Evolutionary conservation across 257 asterid genomes (phyloP).

Genomic region (Solanum corneliomulleri): DNA sequence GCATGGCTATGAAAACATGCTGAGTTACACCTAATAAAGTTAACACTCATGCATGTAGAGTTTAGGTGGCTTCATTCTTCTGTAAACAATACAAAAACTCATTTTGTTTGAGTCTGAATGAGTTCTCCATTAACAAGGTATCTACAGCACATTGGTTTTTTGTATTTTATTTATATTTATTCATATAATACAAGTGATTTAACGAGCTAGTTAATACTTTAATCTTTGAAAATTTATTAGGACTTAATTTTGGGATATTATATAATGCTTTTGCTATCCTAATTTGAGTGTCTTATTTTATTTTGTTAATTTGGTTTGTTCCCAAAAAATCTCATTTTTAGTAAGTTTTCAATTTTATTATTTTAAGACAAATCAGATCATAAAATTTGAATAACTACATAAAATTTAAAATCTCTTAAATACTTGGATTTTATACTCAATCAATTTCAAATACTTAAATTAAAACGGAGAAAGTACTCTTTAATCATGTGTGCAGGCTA

Average conservation of each 20-base stretch:
- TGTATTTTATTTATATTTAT: not conserved
- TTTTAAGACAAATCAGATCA: too few relatives aligned
- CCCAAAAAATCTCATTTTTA: not conserved
- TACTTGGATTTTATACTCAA: too few relatives aligned
- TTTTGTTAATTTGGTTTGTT: not conserved
- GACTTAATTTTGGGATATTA: not conserved
- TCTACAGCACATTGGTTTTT: not conserved
- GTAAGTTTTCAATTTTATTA: too few relatives aligned
- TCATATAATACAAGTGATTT: not conserved
- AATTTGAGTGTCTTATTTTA: too few relatives aligned
- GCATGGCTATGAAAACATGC: conserved; percentile 3
- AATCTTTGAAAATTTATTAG: not conserved
- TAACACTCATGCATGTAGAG: not conserved
- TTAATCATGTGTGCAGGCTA: not conserved
- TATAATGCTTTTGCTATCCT: not conserved
- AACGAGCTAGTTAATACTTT: not conserved
- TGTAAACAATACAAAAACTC: not conserved
- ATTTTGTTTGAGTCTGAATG: not conserved
- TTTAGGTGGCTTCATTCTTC: not conserved
- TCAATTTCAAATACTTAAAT: too few relatives aligned
- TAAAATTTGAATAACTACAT: too few relatives aligned
- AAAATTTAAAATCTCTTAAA: too few relatives aligned
- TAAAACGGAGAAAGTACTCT: not conserved
- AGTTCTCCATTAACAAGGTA: not conserved
- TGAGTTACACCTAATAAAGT: conserved; percentile 1